Evolutionary conservation across 306 rosid species (phyloP).

Genomic region (Fagus sylvatica): DNA sequence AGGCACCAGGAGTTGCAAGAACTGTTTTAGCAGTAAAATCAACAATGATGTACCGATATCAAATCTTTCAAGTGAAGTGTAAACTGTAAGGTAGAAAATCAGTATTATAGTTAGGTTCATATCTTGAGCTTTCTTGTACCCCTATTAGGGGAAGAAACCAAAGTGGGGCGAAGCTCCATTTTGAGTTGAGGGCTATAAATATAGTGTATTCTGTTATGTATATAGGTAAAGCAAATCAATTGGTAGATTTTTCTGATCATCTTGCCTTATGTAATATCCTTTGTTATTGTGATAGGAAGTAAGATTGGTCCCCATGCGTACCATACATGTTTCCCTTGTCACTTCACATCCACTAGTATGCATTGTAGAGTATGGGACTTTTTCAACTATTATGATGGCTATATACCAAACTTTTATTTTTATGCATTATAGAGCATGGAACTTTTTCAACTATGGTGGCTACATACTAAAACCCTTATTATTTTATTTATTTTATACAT

Average conservation of each 20-base stretch:
- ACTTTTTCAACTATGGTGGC: no score
- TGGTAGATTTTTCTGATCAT: slow-evolving; percentile 1
- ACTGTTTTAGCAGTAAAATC: slow-evolving; percentile 16
- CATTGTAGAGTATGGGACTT: no score
- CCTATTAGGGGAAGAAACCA: slow-evolving; percentile 40
- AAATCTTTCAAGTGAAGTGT: slow-evolving; percentile 38
- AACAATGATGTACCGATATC: slow-evolving; percentile 32
- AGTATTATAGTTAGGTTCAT: background rate
- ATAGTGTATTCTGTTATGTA: slow-evolving; percentile 24
- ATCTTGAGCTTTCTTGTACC: slow-evolving; percentile 11
- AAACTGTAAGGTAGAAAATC: slow-evolving; percentile 4
- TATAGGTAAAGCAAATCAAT: slow-evolving; percentile 25
- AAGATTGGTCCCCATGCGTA: no score
- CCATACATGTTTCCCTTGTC: no score
- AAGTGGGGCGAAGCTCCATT: slow-evolving; percentile 79
- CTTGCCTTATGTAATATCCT: background rate
- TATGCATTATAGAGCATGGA: no score
- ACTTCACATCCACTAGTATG: no score
- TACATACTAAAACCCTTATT: no score
- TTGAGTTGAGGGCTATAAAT: slow-evolving; percentile 27
- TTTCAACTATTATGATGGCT: no score
- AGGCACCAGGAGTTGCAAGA: slow-evolving; percentile 32
- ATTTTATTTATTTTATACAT: no score
- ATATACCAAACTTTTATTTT: no score
- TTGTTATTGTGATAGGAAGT: background rate